A percentile compares a stretch with the other conserved stretches of the same genome.
Conservation (phyloP, 805 yeast species). For the Nakazawaea molendinolei region DNA sequence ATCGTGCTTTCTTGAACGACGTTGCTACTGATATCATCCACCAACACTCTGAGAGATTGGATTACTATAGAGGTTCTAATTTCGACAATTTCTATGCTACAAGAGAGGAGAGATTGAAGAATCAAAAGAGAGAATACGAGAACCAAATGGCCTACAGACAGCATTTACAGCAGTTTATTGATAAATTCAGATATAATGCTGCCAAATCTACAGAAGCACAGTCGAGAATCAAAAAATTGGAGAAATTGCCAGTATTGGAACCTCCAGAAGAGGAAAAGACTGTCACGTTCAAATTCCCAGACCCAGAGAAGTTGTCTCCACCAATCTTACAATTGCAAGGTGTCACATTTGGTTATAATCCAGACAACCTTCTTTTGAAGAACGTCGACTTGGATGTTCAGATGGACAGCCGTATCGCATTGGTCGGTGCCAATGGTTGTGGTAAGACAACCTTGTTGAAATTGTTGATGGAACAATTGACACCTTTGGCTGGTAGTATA, state of each 20-base stretch:
- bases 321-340: constrained; percentile 86
- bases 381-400: constrained; percentile 87
- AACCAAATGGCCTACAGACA: constrained; percentile 94
- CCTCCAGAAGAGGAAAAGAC: constrained; percentile 90
- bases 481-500: constrained; percentile 73
- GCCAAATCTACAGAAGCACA: constrained; percentile 98
- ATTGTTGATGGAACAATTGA: constrained; percentile 69
- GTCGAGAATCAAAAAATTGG: constrained; percentile 93
- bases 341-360: constrained; percentile 79
- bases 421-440: constrained; percentile 98
- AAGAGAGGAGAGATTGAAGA: constrained; percentile 91
- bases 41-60: constrained; percentile 95
- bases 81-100: constrained; percentile 91
- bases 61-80: constrained; percentile 90
- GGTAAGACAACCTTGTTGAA: constrained; percentile 96
- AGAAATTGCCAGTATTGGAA: constrained; percentile 86
- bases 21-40: constrained; percentile 98
- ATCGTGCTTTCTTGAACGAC: constrained; percentile 92
- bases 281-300: constrained; percentile 87
- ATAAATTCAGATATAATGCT: constrained; percentile 94
- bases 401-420: constrained; percentile 90
- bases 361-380: constrained; percentile 54
- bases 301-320: constrained; percentile 87
- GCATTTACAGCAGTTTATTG: constrained; percentile 91
- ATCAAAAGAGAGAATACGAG: constrained; percentile 90